Percentiles rank a stretch among this genome's conserved stretches.
Evolutionary conservation across 306 rosid genomes (phyloP).

Genomic region (Prinsepia uniflora): DNA sequence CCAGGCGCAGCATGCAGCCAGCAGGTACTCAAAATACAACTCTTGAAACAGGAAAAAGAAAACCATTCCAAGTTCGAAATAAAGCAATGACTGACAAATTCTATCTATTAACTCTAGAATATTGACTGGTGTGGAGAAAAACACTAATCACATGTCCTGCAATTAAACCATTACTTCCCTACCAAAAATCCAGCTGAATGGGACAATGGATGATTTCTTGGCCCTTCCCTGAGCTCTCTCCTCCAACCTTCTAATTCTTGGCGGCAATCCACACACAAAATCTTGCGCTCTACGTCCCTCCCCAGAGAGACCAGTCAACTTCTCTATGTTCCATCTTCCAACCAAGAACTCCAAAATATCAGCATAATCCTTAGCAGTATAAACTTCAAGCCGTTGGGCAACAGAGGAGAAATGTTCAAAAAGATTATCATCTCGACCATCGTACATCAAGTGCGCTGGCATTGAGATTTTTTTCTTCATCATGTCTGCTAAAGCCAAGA

Average conservation of each 20-base stretch:
- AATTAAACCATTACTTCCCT: slow-evolving; percentile 27
- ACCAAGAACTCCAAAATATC: slow-evolving; percentile 58
- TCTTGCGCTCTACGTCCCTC: slow-evolving; percentile 49
- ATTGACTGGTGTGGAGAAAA: no score
- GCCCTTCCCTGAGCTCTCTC: slow-evolving; percentile 47
- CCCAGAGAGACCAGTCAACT: slow-evolving; percentile 42
- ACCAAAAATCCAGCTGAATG: slow-evolving; percentile 51
- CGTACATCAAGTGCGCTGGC: slow-evolving; percentile 59
- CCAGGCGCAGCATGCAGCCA: no score
- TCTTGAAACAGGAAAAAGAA: no score
- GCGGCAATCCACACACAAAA: slow-evolving; percentile 41
- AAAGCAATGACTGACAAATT: no score
- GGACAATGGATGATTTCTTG: slow-evolving; percentile 36
- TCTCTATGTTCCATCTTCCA: slow-evolving; percentile 48
- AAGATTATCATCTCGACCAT: slow-evolving; percentile 43
- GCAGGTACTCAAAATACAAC: no score
- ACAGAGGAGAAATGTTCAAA: slow-evolving; percentile 44
- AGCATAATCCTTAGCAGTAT: slow-evolving; percentile 52
- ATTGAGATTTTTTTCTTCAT: slow-evolving; percentile 53
- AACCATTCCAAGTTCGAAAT: no score
- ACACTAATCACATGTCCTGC: no score
- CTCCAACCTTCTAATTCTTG: slow-evolving; percentile 46
- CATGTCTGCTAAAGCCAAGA: slow-evolving; percentile 55
- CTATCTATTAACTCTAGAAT: no score
- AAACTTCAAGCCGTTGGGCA: slow-evolving; percentile 49